Conservation (phyloP, 306 rosid genomes). For the Gleditsia sinensis region DNA sequence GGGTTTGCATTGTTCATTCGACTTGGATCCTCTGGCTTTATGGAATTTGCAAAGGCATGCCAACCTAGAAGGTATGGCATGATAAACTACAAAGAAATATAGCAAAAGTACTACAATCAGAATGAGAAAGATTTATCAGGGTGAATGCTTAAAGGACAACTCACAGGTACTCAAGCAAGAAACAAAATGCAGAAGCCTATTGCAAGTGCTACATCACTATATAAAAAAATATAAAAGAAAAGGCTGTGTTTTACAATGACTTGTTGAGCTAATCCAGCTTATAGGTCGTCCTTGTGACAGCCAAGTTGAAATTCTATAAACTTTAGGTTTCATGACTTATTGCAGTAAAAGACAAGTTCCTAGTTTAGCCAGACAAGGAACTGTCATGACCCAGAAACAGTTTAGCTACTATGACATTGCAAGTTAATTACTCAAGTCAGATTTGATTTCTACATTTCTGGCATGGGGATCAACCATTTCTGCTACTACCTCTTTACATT, state of each 20-base stretch:
- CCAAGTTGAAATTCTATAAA: constrained; percentile 4
- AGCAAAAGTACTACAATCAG: constrained; percentile 1
- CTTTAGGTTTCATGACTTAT: not conserved
- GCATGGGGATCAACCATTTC: not conserved
- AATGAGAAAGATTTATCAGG: not conserved
- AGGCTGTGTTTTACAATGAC: not conserved
- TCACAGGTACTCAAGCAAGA: too few species aligned
- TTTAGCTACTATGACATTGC: not conserved
- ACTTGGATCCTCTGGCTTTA: constrained; percentile 56
- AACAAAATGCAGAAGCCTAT: too few species aligned
- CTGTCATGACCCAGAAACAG: not conserved
- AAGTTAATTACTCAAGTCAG: too few species aligned
- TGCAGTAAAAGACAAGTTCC: not conserved
- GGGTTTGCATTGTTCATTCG: too few species aligned
- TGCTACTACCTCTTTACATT: not conserved
- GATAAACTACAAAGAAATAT: constrained; percentile 57
- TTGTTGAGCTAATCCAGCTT: constrained; percentile 19
- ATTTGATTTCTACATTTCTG: constrained; percentile 18
- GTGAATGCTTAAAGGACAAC: not conserved
- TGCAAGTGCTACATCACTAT: not conserved
- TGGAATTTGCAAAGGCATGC: constrained; percentile 77
- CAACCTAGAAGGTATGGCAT: constrained; percentile 84
- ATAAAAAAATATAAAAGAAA: not conserved
- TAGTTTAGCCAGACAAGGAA: not conserved
- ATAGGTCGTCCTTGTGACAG: not conserved